Evolutionary conservation across 495 filamentous ascomycete species (phyloP), one percentile per base, ranked within the genome.

Genomic region (Xylaria castorea): DNA sequence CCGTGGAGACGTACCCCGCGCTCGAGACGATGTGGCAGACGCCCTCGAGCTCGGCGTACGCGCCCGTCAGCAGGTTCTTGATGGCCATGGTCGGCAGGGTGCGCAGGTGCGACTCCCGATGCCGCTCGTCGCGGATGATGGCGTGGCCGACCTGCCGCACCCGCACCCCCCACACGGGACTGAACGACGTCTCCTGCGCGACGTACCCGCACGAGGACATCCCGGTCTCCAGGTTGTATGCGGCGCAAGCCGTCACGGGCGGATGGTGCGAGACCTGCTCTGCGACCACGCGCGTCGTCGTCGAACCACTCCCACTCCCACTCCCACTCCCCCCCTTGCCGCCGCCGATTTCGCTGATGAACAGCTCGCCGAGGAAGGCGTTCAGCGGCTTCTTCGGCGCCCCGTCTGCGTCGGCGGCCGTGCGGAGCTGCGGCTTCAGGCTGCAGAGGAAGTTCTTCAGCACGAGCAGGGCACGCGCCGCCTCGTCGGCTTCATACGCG

Each of bases 101-200:
- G 18, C 86, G 77, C n/a, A 87, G 72, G 66, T 86, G 87, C 64
- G 86, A 80, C 74, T 89, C 87, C 22, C 83, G 80, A 68, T 81
- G 86, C 32, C 75, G 65, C 46, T 87, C 85, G 61, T 89, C 73
- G 70, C 83, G 83, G 36, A 82, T 66, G 27, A 83, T 76, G 20
- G 93, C 93, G 77, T 97, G 92, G 62, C 94, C 94, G 76, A 95
- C 88, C 85, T 97, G 94, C 78, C 91, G 91, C 73, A 97, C 89
- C 72, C 91, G 87, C 74, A 96, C 94, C 57, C 91, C 90, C 27
- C 90, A 88, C 42, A 40, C 46, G 20, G 42, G 40, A 38, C 90
- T 90, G 78, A 97, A 95, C 9, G 91, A 92, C 63, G 93, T 94
- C 78, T 95, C 95, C 79, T 95, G 92, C 66, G 91, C 92, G 70